Evolutionary conservation across 768 basidiomycete species (phyloP).

Genomic region (Termitomyces sp.): DNA sequence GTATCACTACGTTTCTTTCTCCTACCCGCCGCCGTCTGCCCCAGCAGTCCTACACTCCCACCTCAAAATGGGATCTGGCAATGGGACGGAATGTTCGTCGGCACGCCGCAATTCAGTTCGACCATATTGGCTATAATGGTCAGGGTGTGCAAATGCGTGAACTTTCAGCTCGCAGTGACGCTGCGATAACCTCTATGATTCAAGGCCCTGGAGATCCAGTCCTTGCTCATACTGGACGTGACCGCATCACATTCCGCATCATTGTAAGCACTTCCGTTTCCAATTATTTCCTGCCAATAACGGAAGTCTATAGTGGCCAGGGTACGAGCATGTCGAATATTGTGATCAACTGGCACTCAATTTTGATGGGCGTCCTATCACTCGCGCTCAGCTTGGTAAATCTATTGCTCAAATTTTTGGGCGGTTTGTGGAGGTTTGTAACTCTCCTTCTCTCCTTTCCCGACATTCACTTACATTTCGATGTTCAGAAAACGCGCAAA

Average conservation of each 20-base stretch:
- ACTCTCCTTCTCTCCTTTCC: background rate
- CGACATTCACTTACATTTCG: background rate
- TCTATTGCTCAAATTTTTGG: constrained; percentile 23
- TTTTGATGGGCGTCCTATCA: constrained; percentile 30
- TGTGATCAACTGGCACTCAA: constrained; percentile 31
- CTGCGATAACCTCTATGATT: constrained; percentile 32
- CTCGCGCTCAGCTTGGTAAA: constrained; percentile 37
- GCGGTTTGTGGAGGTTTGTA: too few species aligned
- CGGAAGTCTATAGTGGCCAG: constrained; percentile 38
- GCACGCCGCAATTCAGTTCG: constrained; percentile 33
- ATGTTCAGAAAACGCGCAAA: background rate
- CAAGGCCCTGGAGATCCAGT: constrained; percentile 37
- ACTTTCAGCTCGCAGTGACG: constrained; percentile 32
- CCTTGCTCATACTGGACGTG: constrained; percentile 27
- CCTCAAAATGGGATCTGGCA: constrained; percentile 19
- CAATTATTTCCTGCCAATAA: background rate
- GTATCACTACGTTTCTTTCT: constrained; percentile 20
- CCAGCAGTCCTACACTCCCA: constrained; percentile 22
- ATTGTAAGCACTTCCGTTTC: constrained; percentile 21
- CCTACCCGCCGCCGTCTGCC: constrained; percentile 34
- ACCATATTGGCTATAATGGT: constrained; percentile 33
- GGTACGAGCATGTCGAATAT: constrained; percentile 40
- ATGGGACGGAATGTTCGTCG: constrained; percentile 19
- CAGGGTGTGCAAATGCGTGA: constrained; percentile 47
- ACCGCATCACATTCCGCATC: constrained; percentile 34